Evolutionary conservation across 2,329 filamentous ascomycete species (phyloP).

Genomic region (Parascedosporium putredinis): DNA sequence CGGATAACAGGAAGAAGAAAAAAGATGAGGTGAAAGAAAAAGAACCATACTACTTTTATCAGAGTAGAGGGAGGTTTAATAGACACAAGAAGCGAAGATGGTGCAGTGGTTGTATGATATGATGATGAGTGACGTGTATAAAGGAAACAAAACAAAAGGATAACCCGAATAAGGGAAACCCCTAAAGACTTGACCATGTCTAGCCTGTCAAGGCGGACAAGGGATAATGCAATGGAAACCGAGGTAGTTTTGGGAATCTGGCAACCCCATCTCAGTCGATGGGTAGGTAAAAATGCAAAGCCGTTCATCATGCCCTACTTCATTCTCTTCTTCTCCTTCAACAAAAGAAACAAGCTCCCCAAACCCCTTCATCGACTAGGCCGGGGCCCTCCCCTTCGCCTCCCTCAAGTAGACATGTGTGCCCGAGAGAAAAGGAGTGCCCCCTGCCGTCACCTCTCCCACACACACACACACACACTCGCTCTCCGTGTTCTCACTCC

Average conservation of each 20-base stretch:
- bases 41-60: not conserved
- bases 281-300: conserved; percentile 1
- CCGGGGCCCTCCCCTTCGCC: too few species aligned
- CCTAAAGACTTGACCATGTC: not conserved
- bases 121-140: not conserved
- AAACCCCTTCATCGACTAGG: too few species aligned
- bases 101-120: not conserved
- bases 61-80: not conserved
- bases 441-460: too few species aligned
- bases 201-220: conserved; percentile 1
- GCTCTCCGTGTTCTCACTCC: too few species aligned
- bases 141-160: not conserved
- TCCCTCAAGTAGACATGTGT: too few species aligned
- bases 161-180: not conserved
- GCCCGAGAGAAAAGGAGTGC: too few species aligned
- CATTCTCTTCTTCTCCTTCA: conserved; percentile 8
- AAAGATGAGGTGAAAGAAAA: conserved; percentile 10
- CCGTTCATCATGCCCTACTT: not conserved
- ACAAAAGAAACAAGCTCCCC: too few species aligned
- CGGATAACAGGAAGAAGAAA: conserved; percentile 8
- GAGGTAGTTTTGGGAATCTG: too few species aligned
- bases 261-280: too few species aligned
- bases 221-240: too few species aligned
- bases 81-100: not conserved
- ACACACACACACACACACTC: too few species aligned